Percentiles rank a stretch among this genome's conserved stretches.
These are phyloP conservation scores for Thamnidium elegans DNA, from an alignment of 192 early-diverging fungal species.

Conservation along the genomic window DNA sequence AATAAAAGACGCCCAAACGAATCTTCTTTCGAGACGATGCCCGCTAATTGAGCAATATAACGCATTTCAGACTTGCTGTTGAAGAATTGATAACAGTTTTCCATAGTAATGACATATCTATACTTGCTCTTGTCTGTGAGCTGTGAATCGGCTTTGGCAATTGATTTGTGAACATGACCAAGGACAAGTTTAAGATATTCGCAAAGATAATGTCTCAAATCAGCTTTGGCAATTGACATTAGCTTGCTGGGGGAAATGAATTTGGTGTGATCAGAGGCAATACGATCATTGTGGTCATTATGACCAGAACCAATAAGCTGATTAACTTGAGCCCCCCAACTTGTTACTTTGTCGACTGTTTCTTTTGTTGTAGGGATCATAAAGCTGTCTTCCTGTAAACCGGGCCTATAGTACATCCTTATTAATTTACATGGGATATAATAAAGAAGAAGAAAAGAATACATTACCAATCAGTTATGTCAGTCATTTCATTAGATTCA, in stretches of 20 bases:
- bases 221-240: neutral
- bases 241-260: neutral
- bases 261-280: neutral
- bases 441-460: too few species aligned
- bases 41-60: constrained; percentile 36
- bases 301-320: neutral
- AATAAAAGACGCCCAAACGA: constrained; percentile 37
- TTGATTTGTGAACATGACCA: neutral
- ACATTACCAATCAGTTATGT: neutral
- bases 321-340: too few species aligned
- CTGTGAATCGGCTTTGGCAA: neutral
- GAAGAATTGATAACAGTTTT: constrained; percentile 9
- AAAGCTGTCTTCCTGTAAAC: neutral
- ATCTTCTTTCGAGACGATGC: constrained; percentile 31
- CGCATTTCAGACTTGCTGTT: constrained; percentile 38
- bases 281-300: neutral
- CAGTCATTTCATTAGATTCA: neutral
- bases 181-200: neutral
- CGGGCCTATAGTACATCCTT: too few species aligned
- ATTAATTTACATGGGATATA: too few species aligned
- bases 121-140: neutral
- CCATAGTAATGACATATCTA: constrained; percentile 9
- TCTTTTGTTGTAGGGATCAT: neutral
- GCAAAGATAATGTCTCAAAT: neutral
- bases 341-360: neutral